Conservation (phyloP, 805 yeast species). For the Candida dajiaensis region DNA sequence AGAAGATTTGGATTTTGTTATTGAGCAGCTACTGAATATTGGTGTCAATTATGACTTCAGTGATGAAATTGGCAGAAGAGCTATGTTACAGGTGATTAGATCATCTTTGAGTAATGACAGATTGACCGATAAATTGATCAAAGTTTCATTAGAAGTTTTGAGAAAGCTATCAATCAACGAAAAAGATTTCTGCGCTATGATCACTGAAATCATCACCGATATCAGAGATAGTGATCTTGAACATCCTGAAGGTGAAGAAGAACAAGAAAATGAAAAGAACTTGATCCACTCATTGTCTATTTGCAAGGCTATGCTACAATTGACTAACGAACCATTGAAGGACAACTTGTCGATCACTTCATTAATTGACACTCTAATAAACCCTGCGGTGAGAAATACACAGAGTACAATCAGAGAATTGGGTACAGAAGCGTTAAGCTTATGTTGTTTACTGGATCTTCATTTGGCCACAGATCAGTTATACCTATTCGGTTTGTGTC, state of each 20-base stretch:
- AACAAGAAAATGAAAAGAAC: slow-evolving; percentile 31
- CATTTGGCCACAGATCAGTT: slow-evolving; percentile 60
- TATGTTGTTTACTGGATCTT: slow-evolving; percentile 68
- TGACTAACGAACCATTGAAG: slow-evolving; percentile 57
- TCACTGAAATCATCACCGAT: slow-evolving; percentile 82
- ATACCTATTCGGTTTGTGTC: slow-evolving; percentile 62
- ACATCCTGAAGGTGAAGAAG: slow-evolving; percentile 23
- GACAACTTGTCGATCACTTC: slow-evolving; percentile 63
- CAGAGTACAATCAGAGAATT: slow-evolving; percentile 49
- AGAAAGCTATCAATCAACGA: slow-evolving; percentile 70
- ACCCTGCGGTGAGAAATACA: slow-evolving; percentile 66
- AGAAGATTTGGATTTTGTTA: slow-evolving; percentile 61
- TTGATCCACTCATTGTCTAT: slow-evolving; percentile 60
- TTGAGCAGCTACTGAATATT: slow-evolving; percentile 64
- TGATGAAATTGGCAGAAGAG: slow-evolving; percentile 86
- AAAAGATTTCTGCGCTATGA: slow-evolving; percentile 76
- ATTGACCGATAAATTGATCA: slow-evolving; percentile 47
- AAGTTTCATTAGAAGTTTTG: slow-evolving; percentile 57
- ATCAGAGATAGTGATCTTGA: slow-evolving; percentile 54
- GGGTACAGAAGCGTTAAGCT: slow-evolving; percentile 73
- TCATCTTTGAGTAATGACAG: slow-evolving; percentile 52
- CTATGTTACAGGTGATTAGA: slow-evolving; percentile 56
- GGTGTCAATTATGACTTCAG: slow-evolving; percentile 75
- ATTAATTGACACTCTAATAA: slow-evolving; percentile 67
- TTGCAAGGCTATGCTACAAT: slow-evolving; percentile 62